Evolutionary conservation across 176 grass and related monocot species (phyloP), one percentile per base, ranked within the genome.

Genomic region (Metroxylon sagu): DNA sequence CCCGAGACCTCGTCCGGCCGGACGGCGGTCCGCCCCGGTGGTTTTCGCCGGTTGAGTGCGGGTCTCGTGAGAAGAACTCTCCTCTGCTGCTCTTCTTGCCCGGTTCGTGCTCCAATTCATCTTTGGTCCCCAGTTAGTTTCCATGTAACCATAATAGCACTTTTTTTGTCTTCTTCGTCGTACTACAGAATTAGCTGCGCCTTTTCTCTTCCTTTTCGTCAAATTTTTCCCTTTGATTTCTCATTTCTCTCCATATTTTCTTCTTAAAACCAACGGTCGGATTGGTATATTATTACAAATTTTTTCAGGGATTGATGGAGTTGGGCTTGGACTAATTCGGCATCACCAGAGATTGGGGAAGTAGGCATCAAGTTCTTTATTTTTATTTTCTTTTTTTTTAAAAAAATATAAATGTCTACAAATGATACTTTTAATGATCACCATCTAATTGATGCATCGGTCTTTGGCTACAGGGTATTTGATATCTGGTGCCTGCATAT

Each of bases 401-500:
- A n/a, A n/a, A n/a, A n/a, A 39, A 43, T 12, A 10, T 12, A 7
- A 43, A 43, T 43, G 35, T 43, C 8, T 43, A 7, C 8, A 1
- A 23, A 23, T 23, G 21, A 23, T 23, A 23, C 21, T 23, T 23
- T 23, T 23, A 23, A 23, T 23, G 21, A 23, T 23, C 21, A 1
- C 21, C 21, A 10, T 35, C 31, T 43, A 2, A 43, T 12, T 43
- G 26, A 18, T 54, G 6, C 14, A 14, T 54, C 26, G 30, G 25
- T 54, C 54, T 19, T 30, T 54, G 35, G 14, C 52, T 76, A 18
- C 52, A 97, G 92, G 67, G 88, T 97, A 75, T 97, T 97, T 51
- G 80, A 91, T 26, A 39, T 97, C 30, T 85, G 92, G 87, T 97
- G 92, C 68, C 27, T 97, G 81, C 92, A 97, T 31, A 82, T 91